Conservation (phyloP, 306 rosid genomes). For the Spatholobus suberectus region DNA sequence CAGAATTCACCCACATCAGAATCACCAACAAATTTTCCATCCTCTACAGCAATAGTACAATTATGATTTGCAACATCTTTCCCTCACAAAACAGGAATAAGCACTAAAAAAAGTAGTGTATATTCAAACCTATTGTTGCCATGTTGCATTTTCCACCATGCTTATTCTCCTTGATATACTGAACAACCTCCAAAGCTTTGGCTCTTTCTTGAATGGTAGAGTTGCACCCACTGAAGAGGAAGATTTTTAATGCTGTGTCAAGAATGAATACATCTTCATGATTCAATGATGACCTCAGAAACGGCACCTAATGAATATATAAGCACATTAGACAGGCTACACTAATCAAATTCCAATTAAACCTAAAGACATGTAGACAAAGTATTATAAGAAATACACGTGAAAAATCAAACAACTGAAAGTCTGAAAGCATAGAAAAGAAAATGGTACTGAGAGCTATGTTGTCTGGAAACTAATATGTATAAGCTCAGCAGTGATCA, state of each 20-base stretch:
- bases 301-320: slow-evolving; percentile 69
- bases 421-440: slow-evolving; percentile 11
- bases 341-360: slow-evolving; percentile 33
- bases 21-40: slow-evolving; percentile 96
- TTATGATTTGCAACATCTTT: slow-evolving; percentile 37
- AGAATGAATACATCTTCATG: slow-evolving; percentile 91
- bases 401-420: slow-evolving; percentile 18
- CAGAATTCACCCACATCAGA: slow-evolving; percentile 96
- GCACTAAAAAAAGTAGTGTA: slow-evolving; percentile 11
- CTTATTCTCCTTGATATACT: slow-evolving; percentile 82
- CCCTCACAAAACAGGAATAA: slow-evolving; percentile 25
- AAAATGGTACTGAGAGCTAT: background rate
- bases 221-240: slow-evolving; percentile 93
- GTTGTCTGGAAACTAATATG: background rate
- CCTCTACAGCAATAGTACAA: slow-evolving; percentile 69
- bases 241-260: slow-evolving; percentile 88
- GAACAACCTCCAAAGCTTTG: slow-evolving; percentile 92
- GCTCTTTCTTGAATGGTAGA: slow-evolving; percentile 97
- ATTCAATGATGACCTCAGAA: slow-evolving; percentile 84
- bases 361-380: background rate
- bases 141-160: slow-evolving; percentile 84
- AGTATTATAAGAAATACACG: slow-evolving; percentile 12
- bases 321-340: slow-evolving; percentile 34
- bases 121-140: slow-evolving; percentile 84
- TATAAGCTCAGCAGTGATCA: background rate